Conservation (phyloP, 2,329 filamentous ascomycete genomes). For the Fusarium goolgardi region DNA sequence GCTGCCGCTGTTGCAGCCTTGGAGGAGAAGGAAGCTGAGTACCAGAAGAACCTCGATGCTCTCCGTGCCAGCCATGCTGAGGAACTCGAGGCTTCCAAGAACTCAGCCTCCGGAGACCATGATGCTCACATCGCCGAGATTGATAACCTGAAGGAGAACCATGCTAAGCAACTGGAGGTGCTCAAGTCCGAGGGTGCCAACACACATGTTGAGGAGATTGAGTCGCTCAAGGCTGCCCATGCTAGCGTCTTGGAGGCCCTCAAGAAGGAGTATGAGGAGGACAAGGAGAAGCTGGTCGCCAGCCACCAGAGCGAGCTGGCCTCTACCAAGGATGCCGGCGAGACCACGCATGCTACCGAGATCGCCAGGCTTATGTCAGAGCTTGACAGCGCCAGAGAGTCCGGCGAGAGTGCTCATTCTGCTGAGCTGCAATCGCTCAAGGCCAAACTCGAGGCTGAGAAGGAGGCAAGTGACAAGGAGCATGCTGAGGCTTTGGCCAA, state of each 20-base stretch:
- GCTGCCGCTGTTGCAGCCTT: constrained; percentile 59
- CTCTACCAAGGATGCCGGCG: constrained; percentile 48
- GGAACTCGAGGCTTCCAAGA: constrained; percentile 68
- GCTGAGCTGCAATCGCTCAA: constrained; percentile 57
- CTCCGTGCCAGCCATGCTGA: constrained; percentile 68
- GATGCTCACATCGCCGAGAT: constrained; percentile 63
- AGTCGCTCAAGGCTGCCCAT: constrained; percentile 59
- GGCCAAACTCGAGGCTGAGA: constrained; percentile 56
- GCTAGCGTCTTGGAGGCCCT: constrained; percentile 56
- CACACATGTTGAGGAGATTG: constrained; percentile 55
- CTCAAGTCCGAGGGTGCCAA: constrained; percentile 58
- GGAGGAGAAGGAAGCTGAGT: constrained; percentile 63
- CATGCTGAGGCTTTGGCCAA: constrained; percentile 48
- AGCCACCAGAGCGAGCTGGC: constrained; percentile 50
- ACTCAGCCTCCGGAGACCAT: constrained; percentile 61
- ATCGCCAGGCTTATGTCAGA: constrained; percentile 45
- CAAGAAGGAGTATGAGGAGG: constrained; percentile 55
- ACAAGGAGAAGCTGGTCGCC: constrained; percentile 52
- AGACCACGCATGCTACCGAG: constrained; percentile 48
- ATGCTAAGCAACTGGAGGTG: constrained; percentile 62
- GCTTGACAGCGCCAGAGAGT: constrained; percentile 50
- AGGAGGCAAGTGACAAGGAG: constrained; percentile 54
- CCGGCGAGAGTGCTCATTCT: constrained; percentile 45
- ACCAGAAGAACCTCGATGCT: constrained; percentile 66
- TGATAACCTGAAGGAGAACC: constrained; percentile 65